Base-by-base conservation (phyloP, 345 rosid species). In the Ceriops tagal region DNA sequence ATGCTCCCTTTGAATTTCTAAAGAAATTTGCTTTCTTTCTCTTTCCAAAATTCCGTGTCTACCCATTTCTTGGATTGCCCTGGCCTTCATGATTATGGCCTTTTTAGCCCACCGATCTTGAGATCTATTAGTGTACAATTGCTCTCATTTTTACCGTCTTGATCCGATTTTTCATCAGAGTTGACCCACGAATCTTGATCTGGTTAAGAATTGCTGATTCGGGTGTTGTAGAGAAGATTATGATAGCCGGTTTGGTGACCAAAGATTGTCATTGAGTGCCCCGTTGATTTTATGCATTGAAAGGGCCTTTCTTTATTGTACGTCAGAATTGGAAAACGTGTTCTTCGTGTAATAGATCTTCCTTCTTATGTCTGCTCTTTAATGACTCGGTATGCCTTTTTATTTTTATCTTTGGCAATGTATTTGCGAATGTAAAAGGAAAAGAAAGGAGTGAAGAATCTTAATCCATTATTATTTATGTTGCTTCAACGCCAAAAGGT, bases 301-400 rank as follows among this genome's bases (percentile, higher is more conserved):
- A 68, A 21, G 58, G 65, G 58, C 19, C 32, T 49, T 30, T 8
- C 9, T 20, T 57, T 64, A 9, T 53, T 27, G 43, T 24, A 30
- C 27, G 5, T 20, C n/a, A 3, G 27, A 51, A 57, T 67, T 65
- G 49, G 66, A 39, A 28, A 60, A 68, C 46, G 6, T 18, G 22
- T 34, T 60, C 5, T 32, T 59, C 20, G 9, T 59, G 6, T 11
- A 8, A 24, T 57, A 46, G 49, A 57, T 59, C 60, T 66, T 35
- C 60, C 46, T 53, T 26, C 49, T 13, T 61, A 67, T 71, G 67
- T 73, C 77, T 67, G 67, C 34, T 51, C 43, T 39, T 63, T 68
- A 35, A 5, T 34, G 39, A 21, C 24, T 19, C 19, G 58, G 15
- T 52, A 24, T 69, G 51, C 66, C 31, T 28, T 69, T 75, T 73